A percentile compares a stretch with the other conserved stretches of the same genome.
phyloP scores from a whole-genome alignment of 805 yeast species.

The Zygosaccharomyces kombuchaensis region DNA sequence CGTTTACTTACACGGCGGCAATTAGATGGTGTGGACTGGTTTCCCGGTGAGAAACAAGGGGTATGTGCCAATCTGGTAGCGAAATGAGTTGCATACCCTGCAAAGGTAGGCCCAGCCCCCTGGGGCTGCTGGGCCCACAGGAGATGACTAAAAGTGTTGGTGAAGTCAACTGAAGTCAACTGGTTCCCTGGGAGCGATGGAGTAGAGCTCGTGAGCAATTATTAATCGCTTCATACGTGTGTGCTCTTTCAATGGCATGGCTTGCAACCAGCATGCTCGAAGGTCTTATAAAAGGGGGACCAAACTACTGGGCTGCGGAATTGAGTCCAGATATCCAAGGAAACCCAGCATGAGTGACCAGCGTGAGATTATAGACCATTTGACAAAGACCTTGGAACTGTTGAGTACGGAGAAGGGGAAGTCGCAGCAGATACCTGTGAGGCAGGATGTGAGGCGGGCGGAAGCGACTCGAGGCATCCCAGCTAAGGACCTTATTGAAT shows the following conservation, averaged over 20 bases:
- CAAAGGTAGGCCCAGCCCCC: not conserved
- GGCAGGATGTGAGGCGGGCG: not conserved
- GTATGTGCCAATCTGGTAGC: no score
- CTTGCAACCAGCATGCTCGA: slow-evolving; percentile 1
- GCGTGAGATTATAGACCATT: slow-evolving; percentile 23
- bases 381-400: slow-evolving; percentile 27
- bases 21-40: not conserved
- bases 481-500: slow-evolving; percentile 18
- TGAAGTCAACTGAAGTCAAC: not conserved
- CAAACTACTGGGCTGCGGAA: not conserved
- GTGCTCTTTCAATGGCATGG: not conserved
- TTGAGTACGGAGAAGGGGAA: slow-evolving; percentile 16
- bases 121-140: not conserved
- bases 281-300: slow-evolving; percentile 5
- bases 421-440: slow-evolving; percentile 1
- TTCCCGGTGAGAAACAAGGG: not conserved
- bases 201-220: not conserved
- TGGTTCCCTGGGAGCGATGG: not conserved
- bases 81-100: not conserved
- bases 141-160: not conserved
- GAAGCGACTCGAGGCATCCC: not conserved
- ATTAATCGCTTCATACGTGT: slow-evolving; percentile 3
- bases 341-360: slow-evolving; percentile 17
- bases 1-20: not conserved
- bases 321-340: not conserved